phyloP scores from a whole-genome alignment of 2,329 filamentous ascomycete genomes.

The Gnomoniopsis sp. region DNA sequence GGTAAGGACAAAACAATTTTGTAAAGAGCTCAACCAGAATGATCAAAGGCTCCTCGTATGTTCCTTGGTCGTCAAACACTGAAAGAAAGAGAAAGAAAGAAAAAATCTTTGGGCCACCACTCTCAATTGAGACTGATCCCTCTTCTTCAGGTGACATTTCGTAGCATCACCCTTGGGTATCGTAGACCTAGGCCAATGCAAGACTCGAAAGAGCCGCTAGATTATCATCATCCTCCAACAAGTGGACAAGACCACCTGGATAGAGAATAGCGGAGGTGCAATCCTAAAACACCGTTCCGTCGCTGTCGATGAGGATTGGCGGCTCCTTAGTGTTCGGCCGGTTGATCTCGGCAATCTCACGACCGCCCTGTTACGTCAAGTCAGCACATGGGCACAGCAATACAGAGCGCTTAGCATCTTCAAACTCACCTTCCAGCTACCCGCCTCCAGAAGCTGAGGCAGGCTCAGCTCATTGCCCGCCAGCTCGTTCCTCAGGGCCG shows the following conservation, averaged over 20 bases:
- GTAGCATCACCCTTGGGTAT: neutral
- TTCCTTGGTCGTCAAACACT: neutral
- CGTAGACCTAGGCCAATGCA: neutral
- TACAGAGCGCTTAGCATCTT: neutral
- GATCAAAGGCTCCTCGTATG: no score
- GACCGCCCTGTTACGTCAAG: slow-evolving; percentile 61
- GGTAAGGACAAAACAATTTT: neutral
- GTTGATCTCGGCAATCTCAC: slow-evolving; percentile 93
- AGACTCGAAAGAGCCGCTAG: neutral
- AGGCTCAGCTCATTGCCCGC: slow-evolving; percentile 70
- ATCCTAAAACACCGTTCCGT: slow-evolving; percentile 86
- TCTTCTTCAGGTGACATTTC: neutral
- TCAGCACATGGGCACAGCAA: neutral
- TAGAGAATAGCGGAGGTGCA: slow-evolving; percentile 12
- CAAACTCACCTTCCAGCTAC: slow-evolving; percentile 86
- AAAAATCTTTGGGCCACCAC: no score
- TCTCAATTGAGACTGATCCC: neutral
- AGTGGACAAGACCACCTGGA: neutral
- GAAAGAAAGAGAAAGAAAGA: slow-evolving; percentile 61
- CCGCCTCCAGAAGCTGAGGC: slow-evolving; percentile 89
- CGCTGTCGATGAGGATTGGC: slow-evolving; percentile 92
- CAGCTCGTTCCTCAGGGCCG: slow-evolving; percentile 61
- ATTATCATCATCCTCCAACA: neutral
- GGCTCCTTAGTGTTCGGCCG: slow-evolving; percentile 95
- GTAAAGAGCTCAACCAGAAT: neutral